phyloP scores from a whole-genome alignment of 345 rosid species.

The Cochlearia excelsa region DNA sequence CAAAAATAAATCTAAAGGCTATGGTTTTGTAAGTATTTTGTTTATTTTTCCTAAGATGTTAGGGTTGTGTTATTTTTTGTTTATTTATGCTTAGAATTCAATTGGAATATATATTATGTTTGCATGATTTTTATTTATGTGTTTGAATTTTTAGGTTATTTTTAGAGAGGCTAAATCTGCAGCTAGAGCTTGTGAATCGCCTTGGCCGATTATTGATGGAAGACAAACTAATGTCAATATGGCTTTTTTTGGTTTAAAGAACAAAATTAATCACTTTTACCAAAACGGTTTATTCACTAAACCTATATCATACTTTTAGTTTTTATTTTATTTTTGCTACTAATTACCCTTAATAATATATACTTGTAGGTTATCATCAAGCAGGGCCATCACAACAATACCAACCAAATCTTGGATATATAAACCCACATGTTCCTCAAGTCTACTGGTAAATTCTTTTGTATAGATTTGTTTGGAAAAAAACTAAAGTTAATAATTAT shows the following conservation, averaged over 20 bases:
- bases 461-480: neutral
- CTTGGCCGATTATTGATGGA: constrained; percentile 6
- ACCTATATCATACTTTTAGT: too few species aligned
- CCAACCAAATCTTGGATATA: neutral
- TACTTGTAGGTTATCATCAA: neutral
- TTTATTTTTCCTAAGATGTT: neutral
- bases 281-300: constrained; percentile 8
- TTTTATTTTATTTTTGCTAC: too few species aligned
- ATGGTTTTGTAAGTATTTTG: constrained; percentile 23
- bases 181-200: neutral
- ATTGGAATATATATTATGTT: too few species aligned
- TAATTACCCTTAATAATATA: too few species aligned
- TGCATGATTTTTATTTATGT: neutral
- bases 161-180: constrained; percentile 14
- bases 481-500: too few species aligned
- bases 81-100: too few species aligned
- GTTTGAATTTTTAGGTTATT: neutral
- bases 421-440: neutral
- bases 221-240: constrained; percentile 22
- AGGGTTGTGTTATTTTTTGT: too few species aligned
- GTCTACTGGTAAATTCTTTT: neutral
- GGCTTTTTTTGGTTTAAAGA: neutral
- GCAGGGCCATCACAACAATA: constrained; percentile 1
- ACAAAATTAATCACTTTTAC: neutral
- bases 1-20: constrained; percentile 16